Base-by-base conservation (phyloP, 2,329 filamentous ascomycete species). In the Chrysosphaeria jannelii region DNA sequence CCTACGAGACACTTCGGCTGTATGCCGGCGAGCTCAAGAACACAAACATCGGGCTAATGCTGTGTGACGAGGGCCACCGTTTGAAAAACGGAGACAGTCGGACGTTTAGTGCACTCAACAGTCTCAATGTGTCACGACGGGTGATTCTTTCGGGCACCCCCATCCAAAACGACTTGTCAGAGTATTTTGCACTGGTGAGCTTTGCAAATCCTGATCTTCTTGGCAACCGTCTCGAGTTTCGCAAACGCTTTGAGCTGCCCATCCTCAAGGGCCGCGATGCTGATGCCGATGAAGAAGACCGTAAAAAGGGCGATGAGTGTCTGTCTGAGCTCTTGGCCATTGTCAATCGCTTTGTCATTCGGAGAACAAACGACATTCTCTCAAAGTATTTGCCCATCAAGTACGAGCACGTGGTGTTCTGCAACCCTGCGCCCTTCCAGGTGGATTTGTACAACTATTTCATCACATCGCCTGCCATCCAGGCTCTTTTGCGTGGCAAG, bases 361-460 rank as follows among this genome's bases (percentile, higher is more conserved):
- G 85, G 28, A 67, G 85, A 27, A 91, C 81, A 4, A 97, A 97
- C 54, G 85, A 97, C 38, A 89, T 97, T 30, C 48, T 97, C 13
- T 91, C 81, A 24, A 97, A 97, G 43, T 97, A 97, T 39, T 48
- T 97, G 28, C 85, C 85, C 0, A 67, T 93, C 49, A 97, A 97
- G 49, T 97, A 97, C 44, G 85, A 97, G 44, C 85, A 97, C 40
- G 85, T 97, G 14, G 85, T 97, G 1, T 97, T 97, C 46, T 97
- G 85, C 53, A 81, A 81, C 35, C 56, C 90, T 21, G 71, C 85
- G 10, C 72, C 74, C 0, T 93, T 97, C 46, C 85, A 97, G 42
- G 57, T 78, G 25, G 74, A 75, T 33, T 51, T 97, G 2, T 97
- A 97, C 51, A 90, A 90, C 37, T 75, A 91, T 43, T 97, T 97